These are phyloP conservation scores for Nicotiana otophora DNA, from an alignment of 257 asterid species.

Conservation along the genomic window DNA sequence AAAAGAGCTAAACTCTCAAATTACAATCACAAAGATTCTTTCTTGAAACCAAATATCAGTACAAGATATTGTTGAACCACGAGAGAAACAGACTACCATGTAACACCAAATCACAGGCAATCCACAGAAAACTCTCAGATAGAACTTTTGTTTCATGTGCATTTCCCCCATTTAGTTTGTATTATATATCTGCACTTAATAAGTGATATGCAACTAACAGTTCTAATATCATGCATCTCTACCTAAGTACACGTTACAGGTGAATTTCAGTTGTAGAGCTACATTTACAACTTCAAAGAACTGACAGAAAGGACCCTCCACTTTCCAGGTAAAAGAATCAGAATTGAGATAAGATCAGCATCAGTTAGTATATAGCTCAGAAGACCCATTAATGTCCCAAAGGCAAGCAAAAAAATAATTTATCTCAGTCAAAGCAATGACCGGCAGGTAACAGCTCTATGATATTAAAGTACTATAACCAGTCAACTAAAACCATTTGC, in stretches of 20 bases:
- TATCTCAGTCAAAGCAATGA: no score
- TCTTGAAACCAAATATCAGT: neutral
- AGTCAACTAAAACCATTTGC: no score
- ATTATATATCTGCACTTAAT: neutral
- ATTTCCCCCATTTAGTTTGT: neutral
- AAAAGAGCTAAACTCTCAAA: neutral
- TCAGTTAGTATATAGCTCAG: no score
- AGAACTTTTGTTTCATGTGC: neutral
- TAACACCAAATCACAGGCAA: neutral
- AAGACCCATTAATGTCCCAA: no score
- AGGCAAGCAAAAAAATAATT: no score
- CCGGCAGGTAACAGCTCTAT: no score
- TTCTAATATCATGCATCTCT: neutral
- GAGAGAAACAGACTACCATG: neutral
- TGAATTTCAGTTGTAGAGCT: neutral
- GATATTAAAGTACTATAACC: no score
- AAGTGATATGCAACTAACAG: neutral
- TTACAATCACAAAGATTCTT: neutral
- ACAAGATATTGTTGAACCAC: neutral
- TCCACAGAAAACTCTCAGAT: neutral
- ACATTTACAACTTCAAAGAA: neutral
- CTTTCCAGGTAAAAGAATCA: no score
- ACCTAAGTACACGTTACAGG: neutral
- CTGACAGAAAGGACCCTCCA: neutral
- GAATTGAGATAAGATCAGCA: no score